Conservation (phyloP, 2,329 filamentous ascomycete species). For the Corinectria fuckeliana region DNA sequence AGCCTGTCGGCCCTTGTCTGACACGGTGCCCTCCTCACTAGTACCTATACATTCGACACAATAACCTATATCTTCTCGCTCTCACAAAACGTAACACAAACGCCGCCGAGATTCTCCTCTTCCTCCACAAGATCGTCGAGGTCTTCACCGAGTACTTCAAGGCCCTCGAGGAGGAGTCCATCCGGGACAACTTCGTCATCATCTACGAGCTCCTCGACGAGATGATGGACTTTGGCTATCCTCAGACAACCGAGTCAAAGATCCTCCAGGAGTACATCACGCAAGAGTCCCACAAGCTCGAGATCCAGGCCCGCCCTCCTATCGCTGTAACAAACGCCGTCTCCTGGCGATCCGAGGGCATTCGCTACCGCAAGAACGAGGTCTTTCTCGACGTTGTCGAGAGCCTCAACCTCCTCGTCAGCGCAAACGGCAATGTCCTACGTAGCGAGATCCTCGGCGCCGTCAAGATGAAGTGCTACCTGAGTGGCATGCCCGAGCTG, state of each 20-base stretch:
- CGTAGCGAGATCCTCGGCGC: constrained; percentile 96
- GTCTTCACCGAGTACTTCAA: constrained; percentile 99
- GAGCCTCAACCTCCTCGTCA: constrained; percentile 93
- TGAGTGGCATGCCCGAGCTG: constrained; percentile 97
- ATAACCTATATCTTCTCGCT: constrained; percentile 97
- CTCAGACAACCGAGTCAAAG: constrained; percentile 97
- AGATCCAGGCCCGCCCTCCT: constrained; percentile 92
- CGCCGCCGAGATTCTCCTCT: constrained; percentile 96
- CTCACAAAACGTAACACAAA: constrained; percentile 99
- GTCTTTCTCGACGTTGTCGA: constrained; percentile 98
- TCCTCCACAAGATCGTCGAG: constrained; percentile 97
- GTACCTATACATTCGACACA: constrained; percentile 99
- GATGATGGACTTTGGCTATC: constrained; percentile 99
- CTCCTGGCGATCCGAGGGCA: constrained; percentile 96
- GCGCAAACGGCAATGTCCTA: constrained; percentile 91
- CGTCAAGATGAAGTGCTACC: constrained; percentile 99
- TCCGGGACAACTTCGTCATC: constrained; percentile 98
- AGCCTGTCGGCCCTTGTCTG: constrained; percentile 7
- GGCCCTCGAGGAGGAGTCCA: constrained; percentile 96
- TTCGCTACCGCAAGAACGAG: constrained; percentile 98
- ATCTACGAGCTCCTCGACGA: constrained; percentile 99
- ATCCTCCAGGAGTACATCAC: constrained; percentile 99
- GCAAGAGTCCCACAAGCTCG: constrained; percentile 97
- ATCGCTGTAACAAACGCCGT: constrained; percentile 99
- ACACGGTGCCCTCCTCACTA: constrained; percentile 44